Evolutionary conservation across 116 monocot species (phyloP).

Genomic region (Iris pallida): DNA sequence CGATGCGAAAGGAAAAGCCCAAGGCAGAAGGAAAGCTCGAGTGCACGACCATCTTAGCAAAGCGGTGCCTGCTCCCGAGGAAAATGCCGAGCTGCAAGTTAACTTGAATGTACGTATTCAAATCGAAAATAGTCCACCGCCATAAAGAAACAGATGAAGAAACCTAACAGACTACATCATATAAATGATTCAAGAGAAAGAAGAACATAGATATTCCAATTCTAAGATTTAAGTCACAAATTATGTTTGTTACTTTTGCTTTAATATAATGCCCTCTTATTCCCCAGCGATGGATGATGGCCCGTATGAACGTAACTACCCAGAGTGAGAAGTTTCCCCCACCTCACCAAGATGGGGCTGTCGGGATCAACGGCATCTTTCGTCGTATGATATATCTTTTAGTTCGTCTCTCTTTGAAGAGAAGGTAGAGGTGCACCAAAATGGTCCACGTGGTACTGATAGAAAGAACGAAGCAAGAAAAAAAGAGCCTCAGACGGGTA

Average conservation of each 20-base stretch:
- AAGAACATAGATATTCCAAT: not conserved
- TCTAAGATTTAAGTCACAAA: not conserved
- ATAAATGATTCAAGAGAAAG: not conserved
- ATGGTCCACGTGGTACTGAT: not conserved
- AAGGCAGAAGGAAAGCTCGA: slow-evolving; percentile 22
- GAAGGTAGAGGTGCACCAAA: not conserved
- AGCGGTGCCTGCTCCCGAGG: slow-evolving; percentile 69
- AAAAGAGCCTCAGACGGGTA: slow-evolving; percentile 11
- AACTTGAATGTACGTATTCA: slow-evolving; percentile 65
- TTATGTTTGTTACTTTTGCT: not conserved
- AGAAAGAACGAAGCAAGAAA: slow-evolving; percentile 13
- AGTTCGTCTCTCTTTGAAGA: slow-evolving; percentile 40
- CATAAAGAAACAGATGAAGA: not conserved
- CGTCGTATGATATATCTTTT: slow-evolving; percentile 33
- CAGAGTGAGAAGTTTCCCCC: slow-evolving; percentile 88
- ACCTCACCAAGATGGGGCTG: slow-evolving; percentile 71
- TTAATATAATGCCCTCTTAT: not conserved
- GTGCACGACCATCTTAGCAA: slow-evolving; percentile 21
- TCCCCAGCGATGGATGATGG: slow-evolving; percentile 42
- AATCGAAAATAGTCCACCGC: no score
- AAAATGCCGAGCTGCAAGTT: slow-evolving; percentile 70
- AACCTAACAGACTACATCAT: not conserved
- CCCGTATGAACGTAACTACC: slow-evolving; percentile 26
- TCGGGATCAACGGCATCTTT: slow-evolving; percentile 41
- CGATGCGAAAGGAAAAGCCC: slow-evolving; percentile 21